A percentile compares a stretch with the other conserved stretches of the same genome.
These are phyloP conservation scores for Lecanicillium sp. DNA, from an alignment of 2,329 filamentous ascomycete species.

Conservation along the genomic window DNA sequence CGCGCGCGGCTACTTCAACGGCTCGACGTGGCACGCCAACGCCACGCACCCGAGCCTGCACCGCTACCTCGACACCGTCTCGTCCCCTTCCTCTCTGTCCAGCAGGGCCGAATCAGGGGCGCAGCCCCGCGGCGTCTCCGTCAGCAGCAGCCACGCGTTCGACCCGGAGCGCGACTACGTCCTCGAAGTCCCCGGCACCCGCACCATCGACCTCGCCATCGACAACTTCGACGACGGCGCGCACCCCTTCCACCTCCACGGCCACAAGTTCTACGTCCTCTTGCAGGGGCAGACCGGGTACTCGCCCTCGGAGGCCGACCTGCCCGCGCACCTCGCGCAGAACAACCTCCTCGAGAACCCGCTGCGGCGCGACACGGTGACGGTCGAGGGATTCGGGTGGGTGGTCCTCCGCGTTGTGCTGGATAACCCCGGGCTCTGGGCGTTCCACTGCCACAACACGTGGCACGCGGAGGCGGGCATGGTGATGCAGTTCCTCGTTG, in stretches of 20 bases:
- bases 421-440: slow-evolving; percentile 54
- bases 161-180: slow-evolving; percentile 33
- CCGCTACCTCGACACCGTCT: slow-evolving; percentile 25
- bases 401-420: slow-evolving; percentile 47
- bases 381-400: slow-evolving; percentile 50
- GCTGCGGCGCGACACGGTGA: slow-evolving; percentile 38
- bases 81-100: slow-evolving; percentile 15
- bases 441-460: slow-evolving; percentile 52
- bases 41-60: slow-evolving; percentile 30
- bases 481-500: slow-evolving; percentile 50
- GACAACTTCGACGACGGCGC: slow-evolving; percentile 50
- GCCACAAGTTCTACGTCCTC: slow-evolving; percentile 49
- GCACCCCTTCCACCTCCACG: slow-evolving; percentile 50
- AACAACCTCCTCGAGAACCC: slow-evolving; percentile 26
- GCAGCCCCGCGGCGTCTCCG: slow-evolving; percentile 18
- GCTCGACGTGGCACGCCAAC: slow-evolving; percentile 41
- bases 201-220: slow-evolving; percentile 52
- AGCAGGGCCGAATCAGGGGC: not conserved
- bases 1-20: slow-evolving; percentile 49
- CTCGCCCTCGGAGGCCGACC: slow-evolving; percentile 23
- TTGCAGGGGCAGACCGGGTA: slow-evolving; percentile 28
- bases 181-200: slow-evolving; percentile 44
- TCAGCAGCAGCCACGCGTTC: slow-evolving; percentile 27
- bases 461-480: slow-evolving; percentile 56
- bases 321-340: slow-evolving; percentile 22